Evolutionary conservation across 2,329 filamentous ascomycete genomes (phyloP), one percentile per base, ranked within the genome.

Genomic region (Aspergillus udagawae): DNA sequence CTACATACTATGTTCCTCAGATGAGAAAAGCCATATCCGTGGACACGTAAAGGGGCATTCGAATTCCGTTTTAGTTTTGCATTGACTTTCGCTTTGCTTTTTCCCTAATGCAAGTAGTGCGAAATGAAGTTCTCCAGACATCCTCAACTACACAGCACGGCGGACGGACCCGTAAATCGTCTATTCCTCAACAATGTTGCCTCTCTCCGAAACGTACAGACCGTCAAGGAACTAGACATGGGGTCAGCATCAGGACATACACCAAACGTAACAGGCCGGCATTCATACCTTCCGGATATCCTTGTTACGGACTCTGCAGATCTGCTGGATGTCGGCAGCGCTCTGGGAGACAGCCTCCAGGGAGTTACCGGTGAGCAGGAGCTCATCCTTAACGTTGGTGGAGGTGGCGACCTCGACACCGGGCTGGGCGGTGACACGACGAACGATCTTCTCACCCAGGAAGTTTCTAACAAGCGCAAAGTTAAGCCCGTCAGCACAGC

Each of bases 261-360:
- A 25, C 20, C 17, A 2, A 21, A 28, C 9, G 48, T 17, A 65
- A 51, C 20, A 38, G 32, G 32, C 14, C 21, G 14, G 45, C 10
- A 17, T 27, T 70, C 81, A 69, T 76, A 92, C 89, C 90, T 97
- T 97, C 84, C 95, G 92, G 85, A 99, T 99, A 96, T 99, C 94
- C 92, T 99, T 99, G 91, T 99, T 99, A 81, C 92, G 88, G 81
- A 99, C 94, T 83, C 87, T 87, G 92, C 94, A 99, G 82, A 94
- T 92, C 83, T 99, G 94, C 86, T 99, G 94, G 80, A 99, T 97
- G 80, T 99, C 94, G 81, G 94, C 94, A 69, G 94, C 94, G 77
- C 88, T 92, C 85, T 99, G 94, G 75, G 94, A 99, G 68, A 99
- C 94, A 77, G 87, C 87, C 86, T 99, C 95, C 72, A 99, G 85